A percentile compares a stretch with the other conserved stretches of the same genome.
Conservation (phyloP, 2,329 filamentous ascomycete species). For the Pseudogymnoascus sp. region DNA sequence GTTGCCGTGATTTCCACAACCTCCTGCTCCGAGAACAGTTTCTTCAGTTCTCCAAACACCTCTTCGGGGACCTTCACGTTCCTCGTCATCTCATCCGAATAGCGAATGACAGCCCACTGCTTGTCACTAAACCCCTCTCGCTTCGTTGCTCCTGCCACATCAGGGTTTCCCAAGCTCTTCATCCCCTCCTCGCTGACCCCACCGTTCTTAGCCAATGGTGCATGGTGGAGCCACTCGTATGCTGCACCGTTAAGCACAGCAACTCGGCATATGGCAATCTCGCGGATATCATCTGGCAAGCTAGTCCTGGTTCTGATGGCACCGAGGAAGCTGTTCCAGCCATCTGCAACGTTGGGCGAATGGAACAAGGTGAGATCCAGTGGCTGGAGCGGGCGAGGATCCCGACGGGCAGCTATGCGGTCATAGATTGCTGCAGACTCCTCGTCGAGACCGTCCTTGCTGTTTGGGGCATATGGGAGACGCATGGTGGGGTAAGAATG, state of each 20-base stretch:
- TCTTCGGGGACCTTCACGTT: constrained; percentile 60
- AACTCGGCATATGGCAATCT: constrained; percentile 74
- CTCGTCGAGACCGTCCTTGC: constrained; percentile 35
- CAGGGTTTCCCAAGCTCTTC: constrained; percentile 18
- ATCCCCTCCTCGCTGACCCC: constrained; percentile 25
- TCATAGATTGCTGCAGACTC: constrained; percentile 47
- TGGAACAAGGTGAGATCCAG: constrained; percentile 73
- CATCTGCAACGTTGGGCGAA: constrained; percentile 64
- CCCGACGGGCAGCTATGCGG: constrained; percentile 57
- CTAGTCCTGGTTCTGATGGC: constrained; percentile 48
- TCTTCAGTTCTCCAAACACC: constrained; percentile 57
- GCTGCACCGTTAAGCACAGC: constrained; percentile 72
- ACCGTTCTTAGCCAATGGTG: constrained; percentile 42
- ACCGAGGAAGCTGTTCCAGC: constrained; percentile 64
- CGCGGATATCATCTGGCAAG: constrained; percentile 51
- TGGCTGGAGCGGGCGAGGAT: constrained; percentile 61
- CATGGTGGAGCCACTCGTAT: constrained; percentile 80
- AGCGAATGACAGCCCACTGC: constrained; percentile 62
- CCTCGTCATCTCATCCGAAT: constrained; percentile 78
- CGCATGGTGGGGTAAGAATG: constrained; percentile 42
- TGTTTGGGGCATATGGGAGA: constrained; percentile 55
- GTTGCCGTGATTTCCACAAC: constrained; percentile 76
- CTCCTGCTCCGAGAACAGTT: constrained; percentile 58
- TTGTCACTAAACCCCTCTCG: constrained; percentile 40
- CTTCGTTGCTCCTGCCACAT: constrained; percentile 26